Conservation (phyloP, 2,329 filamentous ascomycete genomes). For the Zelopaecilomyces penicillatus region DNA sequence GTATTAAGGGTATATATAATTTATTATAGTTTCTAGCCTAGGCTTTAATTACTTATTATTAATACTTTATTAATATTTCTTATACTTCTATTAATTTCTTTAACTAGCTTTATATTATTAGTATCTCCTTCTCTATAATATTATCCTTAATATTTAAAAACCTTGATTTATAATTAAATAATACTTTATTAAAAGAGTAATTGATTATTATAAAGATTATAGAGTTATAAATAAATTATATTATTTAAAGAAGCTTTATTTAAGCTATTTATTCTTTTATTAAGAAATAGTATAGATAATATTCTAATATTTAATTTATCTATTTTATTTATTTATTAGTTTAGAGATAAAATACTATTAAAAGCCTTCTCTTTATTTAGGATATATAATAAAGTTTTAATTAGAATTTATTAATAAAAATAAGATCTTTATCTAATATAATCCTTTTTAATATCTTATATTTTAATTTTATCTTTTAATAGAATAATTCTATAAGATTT, state of each 20-base stretch:
- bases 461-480: background rate
- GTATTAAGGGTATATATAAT: background rate
- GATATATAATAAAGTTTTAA: background rate
- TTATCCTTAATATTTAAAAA: background rate
- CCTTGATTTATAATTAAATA: background rate
- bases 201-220: background rate
- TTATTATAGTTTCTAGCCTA: background rate
- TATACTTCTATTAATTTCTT: no score
- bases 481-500: background rate
- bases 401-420: background rate
- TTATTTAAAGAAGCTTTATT: background rate
- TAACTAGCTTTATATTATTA: no score
- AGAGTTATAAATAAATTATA: background rate
- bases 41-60: background rate
- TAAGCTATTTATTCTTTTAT: background rate
- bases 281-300: background rate
- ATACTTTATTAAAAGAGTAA: background rate
- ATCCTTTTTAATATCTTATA: background rate
- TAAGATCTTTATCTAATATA: background rate
- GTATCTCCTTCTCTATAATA: no score
- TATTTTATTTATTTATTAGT: background rate
- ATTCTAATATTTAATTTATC: background rate
- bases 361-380: background rate
- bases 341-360: background rate
- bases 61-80: background rate